Percentiles rank a stretch among this genome's conserved stretches.
Conservation (phyloP, 148 eudicot genomes). For the Rhododendron williamsianum region DNA sequence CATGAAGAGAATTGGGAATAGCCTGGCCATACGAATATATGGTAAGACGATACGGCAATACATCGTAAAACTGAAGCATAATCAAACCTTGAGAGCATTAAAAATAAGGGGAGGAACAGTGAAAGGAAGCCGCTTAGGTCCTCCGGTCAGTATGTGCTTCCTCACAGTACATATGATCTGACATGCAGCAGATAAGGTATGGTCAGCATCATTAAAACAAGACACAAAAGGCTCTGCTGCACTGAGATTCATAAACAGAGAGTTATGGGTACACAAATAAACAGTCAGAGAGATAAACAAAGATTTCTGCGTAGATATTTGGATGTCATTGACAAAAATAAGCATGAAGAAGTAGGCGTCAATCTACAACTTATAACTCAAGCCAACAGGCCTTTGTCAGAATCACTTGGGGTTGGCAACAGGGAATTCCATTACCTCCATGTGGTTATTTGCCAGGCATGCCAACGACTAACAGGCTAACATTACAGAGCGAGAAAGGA, state of each 20-base stretch:
- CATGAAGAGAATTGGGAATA: not conserved
- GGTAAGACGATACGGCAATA: not conserved
- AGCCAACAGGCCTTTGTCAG: not conserved
- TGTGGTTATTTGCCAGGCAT: not conserved
- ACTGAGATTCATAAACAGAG: constrained; percentile 1
- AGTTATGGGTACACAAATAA: constrained; percentile 5
- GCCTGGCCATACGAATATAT: not conserved
- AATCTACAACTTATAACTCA: not conserved
- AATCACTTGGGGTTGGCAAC: not conserved
- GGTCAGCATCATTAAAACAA: constrained; percentile 13
- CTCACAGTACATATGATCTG: constrained; percentile 81
- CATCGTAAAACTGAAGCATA: constrained; percentile 7
- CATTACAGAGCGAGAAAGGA: not conserved
- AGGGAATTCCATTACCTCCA: not conserved
- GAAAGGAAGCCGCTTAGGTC: constrained; percentile 71
- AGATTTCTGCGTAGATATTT: not conserved
- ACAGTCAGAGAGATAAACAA: not conserved
- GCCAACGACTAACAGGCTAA: not conserved
- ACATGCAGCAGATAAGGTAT: constrained; percentile 20
- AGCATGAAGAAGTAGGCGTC: not conserved
- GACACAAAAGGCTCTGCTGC: not conserved
- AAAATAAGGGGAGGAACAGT: constrained; percentile 90
- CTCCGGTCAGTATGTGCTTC: constrained; percentile 84
- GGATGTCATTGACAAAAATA: not conserved
- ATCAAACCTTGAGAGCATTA: constrained; percentile 73